Base-by-base conservation (phyloP, 768 basidiomycete genomes). In the Termitomyces sp. region DNA sequence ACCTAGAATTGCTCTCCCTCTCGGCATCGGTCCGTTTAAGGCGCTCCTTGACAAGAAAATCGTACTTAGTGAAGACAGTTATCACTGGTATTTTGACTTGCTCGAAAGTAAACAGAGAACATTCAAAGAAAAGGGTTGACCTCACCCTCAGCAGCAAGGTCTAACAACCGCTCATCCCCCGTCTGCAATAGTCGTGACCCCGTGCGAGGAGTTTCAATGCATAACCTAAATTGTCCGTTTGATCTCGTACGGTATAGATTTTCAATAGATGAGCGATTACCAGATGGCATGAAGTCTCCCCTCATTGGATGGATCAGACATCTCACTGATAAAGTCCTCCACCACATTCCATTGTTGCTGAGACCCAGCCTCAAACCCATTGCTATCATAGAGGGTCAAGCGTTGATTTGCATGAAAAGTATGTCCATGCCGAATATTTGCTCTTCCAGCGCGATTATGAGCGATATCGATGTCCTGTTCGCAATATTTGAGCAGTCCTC, bases 301-400 rank as follows among this genome's bases (percentile, higher is more conserved):
- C 34, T 45, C 34, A 34, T 10, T 40, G 14, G 22, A 44, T 14
- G 30, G 37, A 10, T 28, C 12, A 17, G 35, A 28, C 9, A 43
- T 55, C 30, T 59, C 42, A 24, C 56, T 15, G 30, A 71, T 59
- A 45, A 68, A 71, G 6, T 26, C 58, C 34, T 65, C 53, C 32
- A 69, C 65, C 8, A 40, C 58, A 5, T 63, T 37, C 58, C 61
- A 62, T 24, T 66, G 66, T 6, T 54, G 42, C 11, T 21, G 49
- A 14, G 64, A 62, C n/a, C 68, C 70, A 17, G 67, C 49, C 38
- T 69, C 70, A 53, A 67, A 71, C 12, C 70, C 70, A 52, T 58
- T 45, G 37, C 64, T 65, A 45, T 71, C 70, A 51, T 71, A 70
- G 10, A 71, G 54, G 17, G 70, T 58, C 44, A 71, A 65, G 15